Base-by-base conservation (phyloP, 2,329 filamentous ascomycete genomes). In the Fulvia fulva region DNA sequence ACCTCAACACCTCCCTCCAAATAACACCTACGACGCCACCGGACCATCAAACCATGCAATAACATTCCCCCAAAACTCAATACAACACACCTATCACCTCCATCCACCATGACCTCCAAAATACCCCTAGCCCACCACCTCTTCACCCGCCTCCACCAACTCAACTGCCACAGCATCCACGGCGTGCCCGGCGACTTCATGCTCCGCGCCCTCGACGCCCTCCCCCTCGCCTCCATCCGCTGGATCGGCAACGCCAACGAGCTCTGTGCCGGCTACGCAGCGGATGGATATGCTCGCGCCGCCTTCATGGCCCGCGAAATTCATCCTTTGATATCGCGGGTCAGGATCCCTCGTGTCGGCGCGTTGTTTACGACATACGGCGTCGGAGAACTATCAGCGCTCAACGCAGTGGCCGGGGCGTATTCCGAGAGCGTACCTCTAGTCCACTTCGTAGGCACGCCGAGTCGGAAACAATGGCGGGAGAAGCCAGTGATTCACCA, bases 361-460 rank as follows among this genome's bases (percentile, higher is more conserved):
- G 75, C 74, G 53, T 66, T 84, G 7, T 73, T 86, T 30, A 86
- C 84, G 0, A 85, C 83, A 0, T 84, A 84, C 64, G 84, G 83
- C 4, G 83, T 86, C 1, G 84, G 83, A 21, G 77, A 79, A 61
- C 63, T 79, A 5, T 76, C 72, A 43, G 77, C 77, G 0, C 59
- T 79, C 5, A 79, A 79, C 57, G 77, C 74, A 21, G 69, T 79
- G 22, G 75, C 76, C 2, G 77, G 77, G 1, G 66, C 74, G 30
- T 73, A 75, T 67, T 73, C 72, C 7, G 77, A 79, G 62, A 69
- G 73, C 9, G 75, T 78, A 21, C 76, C 76, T 45, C 62, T 78
- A 7, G 74, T 80, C 16, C 77, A 79, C 61, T 70, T 80, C 1
- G 77, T 79, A 0, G 61, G 61, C 5, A 59, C 59, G 6, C 61